These are phyloP conservation scores for Pythium volutum DNA, from an alignment of 352 stramenopile genomes.

Conservation along the genomic window DNA sequence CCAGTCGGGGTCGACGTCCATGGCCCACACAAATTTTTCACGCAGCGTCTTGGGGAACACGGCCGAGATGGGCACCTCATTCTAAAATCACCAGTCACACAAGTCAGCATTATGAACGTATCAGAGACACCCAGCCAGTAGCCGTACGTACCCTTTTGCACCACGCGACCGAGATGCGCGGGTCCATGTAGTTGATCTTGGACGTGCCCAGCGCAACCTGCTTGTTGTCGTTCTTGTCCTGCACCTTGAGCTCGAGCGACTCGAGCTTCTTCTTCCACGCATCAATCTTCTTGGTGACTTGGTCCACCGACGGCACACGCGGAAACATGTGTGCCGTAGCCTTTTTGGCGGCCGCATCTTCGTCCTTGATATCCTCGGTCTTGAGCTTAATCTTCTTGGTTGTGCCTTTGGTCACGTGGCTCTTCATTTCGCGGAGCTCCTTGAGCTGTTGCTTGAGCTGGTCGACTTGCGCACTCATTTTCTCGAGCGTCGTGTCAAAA, in stretches of 20 bases:
- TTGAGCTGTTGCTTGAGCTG: conserved; percentile 94
- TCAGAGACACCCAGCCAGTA: too few species aligned
- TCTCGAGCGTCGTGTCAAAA: conserved; percentile 93
- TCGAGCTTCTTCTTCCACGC: conserved; percentile 95
- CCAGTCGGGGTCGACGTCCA: conserved; percentile 96
- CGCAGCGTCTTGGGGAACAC: conserved; percentile 98
- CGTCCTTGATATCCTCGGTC: conserved; percentile 82
- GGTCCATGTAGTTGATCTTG: conserved; percentile 99
- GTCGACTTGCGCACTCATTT: conserved; percentile 91
- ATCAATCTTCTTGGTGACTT: conserved; percentile 94
- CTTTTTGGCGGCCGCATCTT: conserved; percentile 88
- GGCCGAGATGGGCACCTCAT: conserved; percentile 96
- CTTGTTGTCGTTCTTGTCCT: conserved; percentile 99
- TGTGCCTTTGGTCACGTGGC: conserved; percentile 85
- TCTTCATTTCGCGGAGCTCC: conserved; percentile 93
- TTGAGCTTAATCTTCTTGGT: conserved; percentile 90
- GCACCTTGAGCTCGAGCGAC: conserved; percentile 87
- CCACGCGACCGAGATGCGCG: conserved; percentile 98
- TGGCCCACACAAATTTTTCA: conserved; percentile 99
- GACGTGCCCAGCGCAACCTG: conserved; percentile 98
- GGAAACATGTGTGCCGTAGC: conserved; percentile 94
- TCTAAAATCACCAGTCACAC: conserved; percentile 33
- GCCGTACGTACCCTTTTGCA: conserved; percentile 97
- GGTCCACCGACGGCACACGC: conserved; percentile 86
- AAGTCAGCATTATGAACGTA: neutral